Evolutionary conservation across 768 basidiomycete genomes (phyloP), one percentile per base, ranked within the genome.

Genomic region (Kwoniella heveanensis): DNA sequence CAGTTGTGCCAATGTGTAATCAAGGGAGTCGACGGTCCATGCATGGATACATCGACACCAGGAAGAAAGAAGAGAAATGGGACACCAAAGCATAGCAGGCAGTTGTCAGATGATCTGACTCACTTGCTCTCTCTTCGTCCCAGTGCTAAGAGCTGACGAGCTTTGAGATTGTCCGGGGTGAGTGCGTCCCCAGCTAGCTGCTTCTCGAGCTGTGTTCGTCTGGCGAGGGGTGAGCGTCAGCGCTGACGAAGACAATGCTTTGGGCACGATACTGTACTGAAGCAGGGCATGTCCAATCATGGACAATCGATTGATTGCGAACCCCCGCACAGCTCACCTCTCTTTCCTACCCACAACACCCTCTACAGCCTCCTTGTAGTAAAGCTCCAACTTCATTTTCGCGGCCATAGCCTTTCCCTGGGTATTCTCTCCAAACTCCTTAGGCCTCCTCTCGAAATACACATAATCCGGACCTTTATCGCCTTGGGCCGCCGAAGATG

Each of bases 321-420:
- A n/a, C n/a, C n/a, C n/a, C n/a, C n/a, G n/a, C n/a, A n/a, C n/a
- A n/a, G 65, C 81, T 60, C 53, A 93, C 93, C 95, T 86, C 57
- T 88, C 86, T 78, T 97, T 97, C 56, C 96, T 84, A 76, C 94
- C 93, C 50, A 99, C 91, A 13, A 95, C 95, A 49, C 90, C 86
- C 78, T 97, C 93, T 46, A 99, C 96, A 0, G 91, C 91, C 44
- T 96, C 88, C 80, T 97, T 96, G 82, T 97, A 99, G 78, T 88
- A 96, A 77, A 94, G 88, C 81, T 98, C 96, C 56, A 98, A 85
- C 81, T 95, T 96, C 81, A 97, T 83, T 80, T 96, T 93, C 1
- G 94, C 94, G 44, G 86, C 86, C 79, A 92, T 94, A 15, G 91
- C 90, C 68, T 88, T 88, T 48, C 91, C 88, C 67, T 88, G 79